A percentile compares a stretch with the other conserved stretches of the same genome.
phyloP scores from a whole-genome alignment of 1,284 basidiomycete species.

The Phellopilus nigrolimitatus region DNA sequence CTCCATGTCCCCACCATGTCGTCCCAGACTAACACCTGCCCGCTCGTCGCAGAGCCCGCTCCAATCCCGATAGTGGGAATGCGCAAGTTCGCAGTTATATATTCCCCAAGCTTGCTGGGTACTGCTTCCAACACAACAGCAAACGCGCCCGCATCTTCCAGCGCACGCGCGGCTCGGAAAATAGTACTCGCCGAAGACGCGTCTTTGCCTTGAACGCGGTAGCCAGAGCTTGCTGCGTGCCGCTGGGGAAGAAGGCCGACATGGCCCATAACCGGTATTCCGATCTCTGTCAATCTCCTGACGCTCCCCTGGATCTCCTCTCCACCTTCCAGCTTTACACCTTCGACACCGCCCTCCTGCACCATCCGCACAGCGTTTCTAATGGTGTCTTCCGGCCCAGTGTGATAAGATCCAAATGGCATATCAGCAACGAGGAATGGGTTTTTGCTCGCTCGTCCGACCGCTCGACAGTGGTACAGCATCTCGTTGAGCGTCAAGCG shows the following conservation, averaged over 20 bases:
- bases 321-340: conserved; percentile 92
- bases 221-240: conserved; percentile 79
- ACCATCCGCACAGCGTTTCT: conserved; percentile 75
- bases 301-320: conserved; percentile 74
- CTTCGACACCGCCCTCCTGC: conserved; percentile 81
- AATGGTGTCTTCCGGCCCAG: conserved; percentile 62
- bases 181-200: conserved; percentile 60
- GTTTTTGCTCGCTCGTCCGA: conserved; percentile 71
- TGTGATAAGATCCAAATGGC: conserved; percentile 89
- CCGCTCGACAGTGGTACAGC: conserved; percentile 85
- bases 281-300: conserved; percentile 65
- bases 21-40: conserved; percentile 94
- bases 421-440: conserved; percentile 91
- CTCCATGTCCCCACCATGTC: conserved; percentile 83
- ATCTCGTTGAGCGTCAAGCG: conserved; percentile 84
- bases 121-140: conserved; percentile 89
- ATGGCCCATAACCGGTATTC: conserved; percentile 95
- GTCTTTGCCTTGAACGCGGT: conserved; percentile 83
- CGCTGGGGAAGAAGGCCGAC: conserved; percentile 91
- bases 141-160: conserved; percentile 87
- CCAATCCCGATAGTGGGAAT: conserved; percentile 96
- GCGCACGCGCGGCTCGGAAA: conserved; percentile 58
- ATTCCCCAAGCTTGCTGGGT: conserved; percentile 69
- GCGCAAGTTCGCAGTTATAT: conserved; percentile 62
- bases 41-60: conserved; percentile 79